Evolutionary conservation across 163 green algal species (phyloP).

Genomic region (Scenedesmus sp.): DNA sequence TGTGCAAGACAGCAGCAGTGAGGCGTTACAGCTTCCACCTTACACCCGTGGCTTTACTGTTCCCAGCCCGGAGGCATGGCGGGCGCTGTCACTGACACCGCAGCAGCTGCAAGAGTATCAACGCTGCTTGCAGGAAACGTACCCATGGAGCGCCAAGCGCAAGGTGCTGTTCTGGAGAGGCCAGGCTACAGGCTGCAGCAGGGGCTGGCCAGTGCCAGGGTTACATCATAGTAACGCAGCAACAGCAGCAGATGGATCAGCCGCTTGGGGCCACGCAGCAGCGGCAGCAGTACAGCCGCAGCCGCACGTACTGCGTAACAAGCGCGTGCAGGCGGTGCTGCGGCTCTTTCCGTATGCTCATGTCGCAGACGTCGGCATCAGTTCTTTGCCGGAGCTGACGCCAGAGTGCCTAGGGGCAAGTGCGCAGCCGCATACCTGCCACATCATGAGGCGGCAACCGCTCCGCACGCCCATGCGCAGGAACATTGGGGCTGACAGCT

Average conservation of each 20-base stretch:
- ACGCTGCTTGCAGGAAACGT: not conserved
- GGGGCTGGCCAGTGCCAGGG: constrained; percentile 27
- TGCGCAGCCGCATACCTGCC: not conserved
- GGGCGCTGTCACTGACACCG: not conserved
- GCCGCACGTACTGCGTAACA: constrained; percentile 32
- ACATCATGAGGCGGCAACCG: not conserved
- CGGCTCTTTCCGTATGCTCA: constrained; percentile 1
- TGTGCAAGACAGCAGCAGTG: not conserved
- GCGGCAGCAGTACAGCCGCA: not conserved
- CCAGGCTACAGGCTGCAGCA: constrained; percentile 29
- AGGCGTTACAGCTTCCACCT: not conserved
- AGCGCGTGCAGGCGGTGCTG: constrained; percentile 32
- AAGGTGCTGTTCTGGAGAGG: constrained; percentile 22
- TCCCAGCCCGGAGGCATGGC: constrained; percentile 31
- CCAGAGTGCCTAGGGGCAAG: constrained; percentile 15
- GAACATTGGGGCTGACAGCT: not conserved
- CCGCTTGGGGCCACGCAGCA: not conserved
- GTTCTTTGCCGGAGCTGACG: not conserved
- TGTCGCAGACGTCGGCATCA: constrained; percentile 25
- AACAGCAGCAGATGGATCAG: not conserved
- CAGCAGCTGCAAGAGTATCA: constrained; percentile 20
- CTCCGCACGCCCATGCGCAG: not conserved
- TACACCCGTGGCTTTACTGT: constrained; percentile 39
- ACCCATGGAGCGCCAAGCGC: not conserved
- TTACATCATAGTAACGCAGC: not conserved